Conservation (phyloP, 345 rosid genomes). For the Eucalyptus melliodora region DNA sequence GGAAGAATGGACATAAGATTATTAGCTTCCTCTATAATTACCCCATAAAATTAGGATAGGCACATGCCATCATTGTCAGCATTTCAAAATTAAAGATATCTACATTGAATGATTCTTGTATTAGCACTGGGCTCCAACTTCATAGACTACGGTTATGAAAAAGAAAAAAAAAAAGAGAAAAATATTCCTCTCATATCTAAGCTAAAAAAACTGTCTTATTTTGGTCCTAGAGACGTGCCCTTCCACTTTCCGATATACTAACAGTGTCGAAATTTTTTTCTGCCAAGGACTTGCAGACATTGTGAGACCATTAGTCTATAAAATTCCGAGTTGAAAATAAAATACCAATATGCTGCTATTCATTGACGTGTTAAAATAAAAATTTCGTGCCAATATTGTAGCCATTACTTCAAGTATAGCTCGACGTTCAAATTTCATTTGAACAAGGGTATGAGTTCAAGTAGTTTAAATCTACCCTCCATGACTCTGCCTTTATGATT, state of each 20-base stretch:
- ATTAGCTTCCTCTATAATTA: too few species aligned
- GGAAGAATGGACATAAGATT: too few species aligned
- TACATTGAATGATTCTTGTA: too few species aligned
- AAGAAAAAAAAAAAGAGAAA: background rate
- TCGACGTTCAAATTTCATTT: fast-evolving
- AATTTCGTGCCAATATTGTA: background rate
- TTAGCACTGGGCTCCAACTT: too few species aligned
- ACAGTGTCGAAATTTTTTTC: too few species aligned
- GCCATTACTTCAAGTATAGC: background rate
- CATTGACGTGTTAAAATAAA: background rate
- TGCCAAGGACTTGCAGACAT: background rate
- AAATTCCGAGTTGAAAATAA: background rate
- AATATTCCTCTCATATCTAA: too few species aligned
- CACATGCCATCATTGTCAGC: too few species aligned
- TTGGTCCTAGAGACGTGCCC: background rate
- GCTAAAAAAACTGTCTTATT: too few species aligned
- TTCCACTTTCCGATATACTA: background rate
- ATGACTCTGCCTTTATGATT: background rate
- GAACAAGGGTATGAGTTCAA: fast-evolving
- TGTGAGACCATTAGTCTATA: background rate
- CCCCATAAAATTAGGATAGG: too few species aligned
- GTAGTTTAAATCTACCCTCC: background rate
- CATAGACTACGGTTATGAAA: too few species aligned
- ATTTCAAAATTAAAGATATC: fast-evolving
- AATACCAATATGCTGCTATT: background rate